phyloP scores from a whole-genome alignment of 1,284 basidiomycete species.

The Cryptococcus jaspeensis region DNA sequence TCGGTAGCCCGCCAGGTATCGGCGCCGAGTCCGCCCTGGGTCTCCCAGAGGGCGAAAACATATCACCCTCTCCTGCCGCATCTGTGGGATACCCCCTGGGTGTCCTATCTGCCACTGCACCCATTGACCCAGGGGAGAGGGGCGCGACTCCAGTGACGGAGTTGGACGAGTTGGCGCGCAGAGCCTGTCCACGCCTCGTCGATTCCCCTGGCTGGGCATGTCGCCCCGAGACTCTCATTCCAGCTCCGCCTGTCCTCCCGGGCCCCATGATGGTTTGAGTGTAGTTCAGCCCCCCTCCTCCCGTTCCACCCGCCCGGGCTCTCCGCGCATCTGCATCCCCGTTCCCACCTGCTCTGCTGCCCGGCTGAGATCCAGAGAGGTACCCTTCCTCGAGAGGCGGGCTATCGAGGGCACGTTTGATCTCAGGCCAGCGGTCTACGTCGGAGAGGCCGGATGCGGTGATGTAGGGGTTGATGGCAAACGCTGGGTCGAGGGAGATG shows the following conservation, averaged over 20 bases:
- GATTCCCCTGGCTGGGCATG: conserved; percentile 9
- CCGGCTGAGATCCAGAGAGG: background rate
- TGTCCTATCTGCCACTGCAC: conserved; percentile 3
- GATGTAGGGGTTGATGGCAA: conserved; percentile 76
- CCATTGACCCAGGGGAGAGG: conserved; percentile 10
- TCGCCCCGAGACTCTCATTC: conserved; percentile 60
- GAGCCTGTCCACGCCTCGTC: conserved; percentile 7
- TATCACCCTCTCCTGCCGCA: conserved; percentile 23
- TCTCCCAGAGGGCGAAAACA: conserved; percentile 30
- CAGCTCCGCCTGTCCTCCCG: conserved; percentile 60
- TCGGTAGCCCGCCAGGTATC: conserved; percentile 16
- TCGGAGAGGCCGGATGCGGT: conserved; percentile 74
- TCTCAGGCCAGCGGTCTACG: conserved; percentile 75
- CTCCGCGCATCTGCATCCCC: conserved; percentile 5
- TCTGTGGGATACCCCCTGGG: background rate
- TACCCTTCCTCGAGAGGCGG: conserved; percentile 58
- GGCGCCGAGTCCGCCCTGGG: conserved; percentile 45
- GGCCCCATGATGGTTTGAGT: conserved; percentile 81
- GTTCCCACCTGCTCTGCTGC: background rate
- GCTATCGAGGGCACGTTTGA: conserved; percentile 56
- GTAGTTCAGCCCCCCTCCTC: conserved; percentile 66
- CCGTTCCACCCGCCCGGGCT: conserved; percentile 18
- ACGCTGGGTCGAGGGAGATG: conserved; percentile 64
- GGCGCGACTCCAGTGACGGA: conserved; percentile 10
- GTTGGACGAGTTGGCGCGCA: conserved; percentile 25